Evolutionary conservation across 2,329 filamentous ascomycete species (phyloP).

Genomic region (Lachnellula subtilissima): DNA sequence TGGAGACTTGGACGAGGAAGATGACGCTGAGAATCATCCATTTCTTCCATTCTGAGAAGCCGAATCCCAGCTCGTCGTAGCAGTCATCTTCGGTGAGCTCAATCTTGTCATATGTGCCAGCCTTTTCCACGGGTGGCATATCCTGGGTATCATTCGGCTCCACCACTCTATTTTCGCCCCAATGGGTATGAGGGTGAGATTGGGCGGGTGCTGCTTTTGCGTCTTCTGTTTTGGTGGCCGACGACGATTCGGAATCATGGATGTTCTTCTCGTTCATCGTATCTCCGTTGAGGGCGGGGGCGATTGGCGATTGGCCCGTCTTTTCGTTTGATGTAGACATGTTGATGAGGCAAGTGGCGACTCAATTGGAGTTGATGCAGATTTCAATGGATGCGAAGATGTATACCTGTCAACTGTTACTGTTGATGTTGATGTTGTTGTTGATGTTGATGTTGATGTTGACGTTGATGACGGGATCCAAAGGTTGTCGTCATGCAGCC

Average conservation of each 20-base stretch:
- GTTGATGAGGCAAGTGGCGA: background rate
- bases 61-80: constrained; percentile 60
- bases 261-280: background rate
- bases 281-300: background rate
- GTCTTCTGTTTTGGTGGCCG: background rate
- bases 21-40: constrained; percentile 68
- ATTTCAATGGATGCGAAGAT: too few relatives aligned
- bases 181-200: constrained; percentile 11
- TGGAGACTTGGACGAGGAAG: constrained; percentile 68
- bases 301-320: background rate
- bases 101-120: constrained; percentile 19
- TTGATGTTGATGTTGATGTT: too few relatives aligned
- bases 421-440: too few relatives aligned
- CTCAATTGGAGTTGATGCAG: too few relatives aligned
- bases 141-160: constrained; percentile 1
- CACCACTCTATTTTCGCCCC: constrained; percentile 11
- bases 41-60: constrained; percentile 58
- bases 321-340: background rate
- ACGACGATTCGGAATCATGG: background rate
- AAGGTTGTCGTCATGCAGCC: too few relatives aligned
- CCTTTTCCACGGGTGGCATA: constrained; percentile 11
- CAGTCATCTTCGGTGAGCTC: constrained; percentile 54
- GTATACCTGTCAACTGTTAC: too few relatives aligned
- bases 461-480: too few relatives aligned
- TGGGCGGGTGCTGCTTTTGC: background rate